Percentiles rank a stretch among this genome's conserved stretches.
Conservation (phyloP, 31 red algal species). For the Bonnemaisonia californica region DNA sequence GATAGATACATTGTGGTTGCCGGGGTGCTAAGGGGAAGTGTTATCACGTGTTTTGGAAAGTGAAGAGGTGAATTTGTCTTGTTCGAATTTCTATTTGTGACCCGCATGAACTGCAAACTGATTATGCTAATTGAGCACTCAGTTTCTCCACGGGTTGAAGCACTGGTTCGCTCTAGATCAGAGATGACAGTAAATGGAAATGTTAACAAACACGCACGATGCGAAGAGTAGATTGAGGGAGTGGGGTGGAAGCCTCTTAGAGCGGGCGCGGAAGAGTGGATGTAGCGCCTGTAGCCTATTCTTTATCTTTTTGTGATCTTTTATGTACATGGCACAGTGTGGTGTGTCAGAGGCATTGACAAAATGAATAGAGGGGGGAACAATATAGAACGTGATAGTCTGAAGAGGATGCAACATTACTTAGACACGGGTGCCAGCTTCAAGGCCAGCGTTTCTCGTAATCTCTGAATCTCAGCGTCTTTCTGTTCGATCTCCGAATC, state of each 20-base stretch:
- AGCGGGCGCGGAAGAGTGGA: no score
- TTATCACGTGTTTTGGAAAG: background rate
- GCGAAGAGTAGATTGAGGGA: no score
- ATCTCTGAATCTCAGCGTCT: constrained; percentile 39
- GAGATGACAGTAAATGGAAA: background rate
- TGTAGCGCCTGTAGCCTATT: no score
- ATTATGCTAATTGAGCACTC: no score
- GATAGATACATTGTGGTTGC: background rate
- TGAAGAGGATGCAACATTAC: no score
- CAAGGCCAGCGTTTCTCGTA: constrained; percentile 26
- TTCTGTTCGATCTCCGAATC: constrained; percentile 35
- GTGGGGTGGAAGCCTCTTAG: no score
- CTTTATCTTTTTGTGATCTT: no score
- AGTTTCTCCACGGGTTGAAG: background rate
- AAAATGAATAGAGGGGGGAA: no score
- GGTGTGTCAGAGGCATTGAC: background rate
- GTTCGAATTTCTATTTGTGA: no score
- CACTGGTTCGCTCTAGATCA: background rate
- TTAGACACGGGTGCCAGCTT: background rate
- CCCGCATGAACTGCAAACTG: no score
- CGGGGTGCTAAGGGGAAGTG: background rate
- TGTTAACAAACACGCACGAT: background rate
- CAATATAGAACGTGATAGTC: no score
- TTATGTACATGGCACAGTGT: no score
- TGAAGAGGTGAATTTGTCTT: background rate